Percentiles rank a stretch among this genome's conserved stretches.
phyloP scores from a whole-genome alignment of 2,329 filamentous ascomycete species.

The Paramyrothecium sp. region DNA sequence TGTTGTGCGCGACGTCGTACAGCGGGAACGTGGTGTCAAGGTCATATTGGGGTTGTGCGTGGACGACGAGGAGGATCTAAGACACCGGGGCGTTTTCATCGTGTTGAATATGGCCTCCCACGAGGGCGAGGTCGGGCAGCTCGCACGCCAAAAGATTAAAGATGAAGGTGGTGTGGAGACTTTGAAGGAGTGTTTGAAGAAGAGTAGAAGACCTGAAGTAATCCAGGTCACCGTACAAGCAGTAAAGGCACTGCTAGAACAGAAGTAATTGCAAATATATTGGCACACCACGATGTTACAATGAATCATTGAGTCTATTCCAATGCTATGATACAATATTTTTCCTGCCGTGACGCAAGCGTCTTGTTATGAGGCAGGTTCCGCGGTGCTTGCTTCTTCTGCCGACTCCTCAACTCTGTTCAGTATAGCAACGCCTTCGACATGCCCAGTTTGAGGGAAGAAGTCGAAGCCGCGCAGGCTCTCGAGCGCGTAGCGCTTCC shows the following conservation, averaged over 20 bases:
- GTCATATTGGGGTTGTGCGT: slow-evolving; percentile 79
- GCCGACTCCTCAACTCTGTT: slow-evolving; percentile 49
- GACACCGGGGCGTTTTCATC: slow-evolving; percentile 73
- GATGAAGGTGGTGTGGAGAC: slow-evolving; percentile 63
- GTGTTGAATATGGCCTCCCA: slow-evolving; percentile 70
- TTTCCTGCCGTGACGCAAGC: too few species aligned
- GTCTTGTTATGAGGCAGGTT: neutral
- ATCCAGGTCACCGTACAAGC: slow-evolving; percentile 70
- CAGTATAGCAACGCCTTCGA: slow-evolving; percentile 66
- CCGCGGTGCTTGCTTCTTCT: slow-evolving; percentile 6
- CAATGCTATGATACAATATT: too few species aligned
- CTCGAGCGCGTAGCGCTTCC: slow-evolving; percentile 76
- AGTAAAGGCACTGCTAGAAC: slow-evolving; percentile 63
- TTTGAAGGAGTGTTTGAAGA: slow-evolving; percentile 68
- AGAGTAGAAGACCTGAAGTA: slow-evolving; percentile 67
- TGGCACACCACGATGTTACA: neutral
- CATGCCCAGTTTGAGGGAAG: slow-evolving; percentile 82
- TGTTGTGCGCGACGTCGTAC: slow-evolving; percentile 69
- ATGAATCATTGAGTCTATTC: neutral
- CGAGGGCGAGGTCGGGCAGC: slow-evolving; percentile 63
- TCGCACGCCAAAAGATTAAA: slow-evolving; percentile 59
- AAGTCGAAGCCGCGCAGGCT: slow-evolving; percentile 93
- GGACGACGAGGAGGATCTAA: slow-evolving; percentile 68
- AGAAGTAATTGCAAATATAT: slow-evolving; percentile 14
- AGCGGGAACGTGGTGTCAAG: slow-evolving; percentile 68